These are phyloP conservation scores for Euphorbia celastroides DNA, from an alignment of 441 rosid genomes.

Conservation along the genomic window DNA sequence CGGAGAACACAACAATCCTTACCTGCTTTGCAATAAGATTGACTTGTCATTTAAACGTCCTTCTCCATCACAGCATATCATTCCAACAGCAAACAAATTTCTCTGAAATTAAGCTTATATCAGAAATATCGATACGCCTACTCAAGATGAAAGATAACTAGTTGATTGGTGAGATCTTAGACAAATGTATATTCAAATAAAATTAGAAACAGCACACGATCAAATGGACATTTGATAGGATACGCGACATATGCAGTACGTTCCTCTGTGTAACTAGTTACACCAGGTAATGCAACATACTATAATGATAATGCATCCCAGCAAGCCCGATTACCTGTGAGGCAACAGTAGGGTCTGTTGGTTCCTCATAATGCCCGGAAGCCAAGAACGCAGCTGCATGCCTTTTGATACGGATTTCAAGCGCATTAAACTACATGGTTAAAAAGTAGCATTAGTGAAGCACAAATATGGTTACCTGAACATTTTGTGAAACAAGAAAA, in stretches of 20 bases:
- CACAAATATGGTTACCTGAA: conserved; percentile 16
- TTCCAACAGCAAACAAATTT: conserved; percentile 79
- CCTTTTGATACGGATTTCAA: conserved; percentile 63
- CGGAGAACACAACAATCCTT: conserved; percentile 17
- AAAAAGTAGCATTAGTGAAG: conserved; percentile 18
- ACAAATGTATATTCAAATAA: not conserved
- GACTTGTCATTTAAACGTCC: conserved; percentile 92
- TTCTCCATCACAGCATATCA: conserved; percentile 96
- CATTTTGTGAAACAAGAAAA: conserved; percentile 13
- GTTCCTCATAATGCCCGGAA: conserved; percentile 70
- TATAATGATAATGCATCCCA: not conserved
- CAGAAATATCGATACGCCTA: conserved; percentile 18
- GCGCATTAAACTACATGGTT: conserved; percentile 52
- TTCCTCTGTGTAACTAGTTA: not conserved
- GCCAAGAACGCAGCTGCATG: conserved; percentile 51
- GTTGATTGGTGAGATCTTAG: not conserved
- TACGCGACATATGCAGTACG: not conserved
- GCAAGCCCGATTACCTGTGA: conserved; percentile 56
- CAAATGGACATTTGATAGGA: not conserved
- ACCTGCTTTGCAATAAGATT: conserved; percentile 88
- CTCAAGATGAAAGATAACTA: conserved; percentile 1
- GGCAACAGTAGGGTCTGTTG: conserved; percentile 79
- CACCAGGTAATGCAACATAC: not conserved
- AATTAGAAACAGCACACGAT: not conserved
- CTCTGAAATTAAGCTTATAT: conserved; percentile 54